Evolutionary conservation across 345 rosid genomes (phyloP).

Genomic region (Arabidopsis arenosa): DNA sequence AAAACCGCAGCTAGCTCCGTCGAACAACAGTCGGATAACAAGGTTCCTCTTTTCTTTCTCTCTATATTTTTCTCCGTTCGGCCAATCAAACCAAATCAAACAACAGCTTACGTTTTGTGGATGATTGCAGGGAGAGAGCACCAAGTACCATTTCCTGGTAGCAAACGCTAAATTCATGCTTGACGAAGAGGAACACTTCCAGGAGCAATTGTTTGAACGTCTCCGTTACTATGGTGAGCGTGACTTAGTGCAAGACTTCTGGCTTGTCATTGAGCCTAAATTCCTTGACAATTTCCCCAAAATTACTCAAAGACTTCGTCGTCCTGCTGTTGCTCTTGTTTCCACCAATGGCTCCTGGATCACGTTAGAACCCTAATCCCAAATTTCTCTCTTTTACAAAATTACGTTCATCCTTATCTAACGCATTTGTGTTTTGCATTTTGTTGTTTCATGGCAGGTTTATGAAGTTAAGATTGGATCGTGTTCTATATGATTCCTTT

Average conservation of each 20-base stretch:
- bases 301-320: conserved; percentile 71
- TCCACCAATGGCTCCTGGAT: conserved; percentile 95
- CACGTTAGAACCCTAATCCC: conserved; percentile 59
- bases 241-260: conserved; percentile 69
- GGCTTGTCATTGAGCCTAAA: conserved; percentile 95
- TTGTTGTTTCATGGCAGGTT: conserved; percentile 54
- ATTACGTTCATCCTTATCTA: background rate
- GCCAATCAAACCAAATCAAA: background rate
- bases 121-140: conserved; percentile 46
- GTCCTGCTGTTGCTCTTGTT: conserved; percentile 97
- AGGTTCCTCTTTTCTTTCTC: conserved; percentile 31
- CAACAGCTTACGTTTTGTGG: background rate
- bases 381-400: background rate
- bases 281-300: conserved; percentile 87
- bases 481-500: conserved; percentile 76
- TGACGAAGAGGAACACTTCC: conserved; percentile 96
- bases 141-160: conserved; percentile 71
- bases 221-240: conserved; percentile 75
- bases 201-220: conserved; percentile 83
- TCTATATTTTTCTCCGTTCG: background rate
- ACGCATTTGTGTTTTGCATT: background rate
- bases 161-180: conserved; percentile 97
- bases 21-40: conserved; percentile 22
- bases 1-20: conserved; percentile 30
- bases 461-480: conserved; percentile 95